These are phyloP conservation scores for Rutstroemia sp. DNA, from an alignment of 2,329 filamentous ascomycete species.

Conservation along the genomic window DNA sequence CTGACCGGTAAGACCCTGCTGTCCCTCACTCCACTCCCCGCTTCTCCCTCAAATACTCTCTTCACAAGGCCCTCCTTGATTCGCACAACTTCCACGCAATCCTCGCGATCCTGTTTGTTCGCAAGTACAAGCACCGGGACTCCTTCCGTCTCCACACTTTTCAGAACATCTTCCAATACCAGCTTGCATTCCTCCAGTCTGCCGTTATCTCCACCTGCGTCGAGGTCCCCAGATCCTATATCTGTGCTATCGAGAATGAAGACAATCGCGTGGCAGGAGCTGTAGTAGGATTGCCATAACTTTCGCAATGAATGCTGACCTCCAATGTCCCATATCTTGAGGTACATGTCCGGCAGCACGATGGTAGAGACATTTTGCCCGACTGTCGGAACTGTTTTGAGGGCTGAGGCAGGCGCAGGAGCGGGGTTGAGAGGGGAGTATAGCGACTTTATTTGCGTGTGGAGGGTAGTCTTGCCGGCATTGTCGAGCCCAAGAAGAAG, in stretches of 20 bases:
- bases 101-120: slow-evolving; percentile 96
- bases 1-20: slow-evolving; percentile 86
- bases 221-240: slow-evolving; percentile 63
- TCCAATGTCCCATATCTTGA: slow-evolving; percentile 98
- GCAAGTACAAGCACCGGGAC: slow-evolving; percentile 88
- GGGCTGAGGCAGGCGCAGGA: slow-evolving; percentile 51
- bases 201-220: slow-evolving; percentile 35
- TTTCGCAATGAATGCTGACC: slow-evolving; percentile 83
- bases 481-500: slow-evolving; percentile 97
- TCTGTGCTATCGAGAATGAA: slow-evolving; percentile 97
- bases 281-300: slow-evolving; percentile 95
- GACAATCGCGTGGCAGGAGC: slow-evolving; percentile 89
- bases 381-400: slow-evolving; percentile 89
- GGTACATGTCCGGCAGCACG: slow-evolving; percentile 85
- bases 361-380: slow-evolving; percentile 95
- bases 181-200: slow-evolving; percentile 81
- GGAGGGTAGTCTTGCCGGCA: slow-evolving; percentile 95
- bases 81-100: slow-evolving; percentile 92
- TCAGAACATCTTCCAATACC: slow-evolving; percentile 84
- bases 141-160: slow-evolving; percentile 80
- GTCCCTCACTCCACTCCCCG: slow-evolving; percentile 78
- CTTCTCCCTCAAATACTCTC: slow-evolving; percentile 91
- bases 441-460: slow-evolving; percentile 89
- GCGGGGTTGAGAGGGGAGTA: slow-evolving; percentile 58
- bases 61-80: slow-evolving; percentile 97